Conservation (phyloP, 2,329 filamentous ascomycete species). For the Dothiorella sarmentorum region DNA sequence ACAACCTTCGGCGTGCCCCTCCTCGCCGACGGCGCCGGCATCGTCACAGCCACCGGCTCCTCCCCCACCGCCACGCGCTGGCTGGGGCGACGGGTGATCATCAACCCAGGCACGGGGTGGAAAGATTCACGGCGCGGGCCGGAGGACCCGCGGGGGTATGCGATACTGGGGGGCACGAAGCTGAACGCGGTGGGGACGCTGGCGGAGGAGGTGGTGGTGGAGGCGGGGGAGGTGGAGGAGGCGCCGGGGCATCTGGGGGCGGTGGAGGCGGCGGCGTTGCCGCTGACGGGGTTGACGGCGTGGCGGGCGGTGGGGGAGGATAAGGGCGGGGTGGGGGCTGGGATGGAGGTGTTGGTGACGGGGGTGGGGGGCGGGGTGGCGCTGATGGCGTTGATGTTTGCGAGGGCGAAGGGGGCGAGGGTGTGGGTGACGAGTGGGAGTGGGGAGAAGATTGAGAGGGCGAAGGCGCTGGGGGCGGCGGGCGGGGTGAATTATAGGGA, state of each 20-base stretch:
- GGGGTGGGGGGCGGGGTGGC: slow-evolving; percentile 93
- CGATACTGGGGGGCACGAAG: slow-evolving; percentile 67
- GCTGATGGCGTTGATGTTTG: slow-evolving; percentile 76
- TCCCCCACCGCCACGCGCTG: slow-evolving; percentile 52
- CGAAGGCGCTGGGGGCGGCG: slow-evolving; percentile 67
- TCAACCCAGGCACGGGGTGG: slow-evolving; percentile 80
- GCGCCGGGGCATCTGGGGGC: slow-evolving; percentile 69
- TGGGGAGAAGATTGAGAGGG: slow-evolving; percentile 70
- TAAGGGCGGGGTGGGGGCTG: slow-evolving; percentile 59
- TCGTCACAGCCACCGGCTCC: slow-evolving; percentile 63
- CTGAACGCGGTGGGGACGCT: slow-evolving; percentile 65
- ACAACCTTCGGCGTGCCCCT: slow-evolving; percentile 76
- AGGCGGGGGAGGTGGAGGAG: slow-evolving; percentile 69
- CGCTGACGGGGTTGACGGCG: slow-evolving; percentile 79
- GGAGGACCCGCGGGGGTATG: slow-evolving; percentile 59
- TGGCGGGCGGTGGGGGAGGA: slow-evolving; percentile 86
- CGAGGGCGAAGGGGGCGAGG: slow-evolving; percentile 55
- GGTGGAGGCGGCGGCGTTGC: slow-evolving; percentile 77
- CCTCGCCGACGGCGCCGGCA: slow-evolving; percentile 77
- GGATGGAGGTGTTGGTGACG: slow-evolving; percentile 77
- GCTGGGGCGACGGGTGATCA: slow-evolving; percentile 67
- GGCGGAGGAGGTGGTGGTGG: slow-evolving; percentile 68
- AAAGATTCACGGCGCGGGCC: slow-evolving; percentile 66
- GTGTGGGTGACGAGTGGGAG: slow-evolving; percentile 80
- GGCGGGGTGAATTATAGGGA: slow-evolving; percentile 83